Base-by-base conservation (phyloP, 129 eudicot species). In the Tagetes erecta region DNA sequence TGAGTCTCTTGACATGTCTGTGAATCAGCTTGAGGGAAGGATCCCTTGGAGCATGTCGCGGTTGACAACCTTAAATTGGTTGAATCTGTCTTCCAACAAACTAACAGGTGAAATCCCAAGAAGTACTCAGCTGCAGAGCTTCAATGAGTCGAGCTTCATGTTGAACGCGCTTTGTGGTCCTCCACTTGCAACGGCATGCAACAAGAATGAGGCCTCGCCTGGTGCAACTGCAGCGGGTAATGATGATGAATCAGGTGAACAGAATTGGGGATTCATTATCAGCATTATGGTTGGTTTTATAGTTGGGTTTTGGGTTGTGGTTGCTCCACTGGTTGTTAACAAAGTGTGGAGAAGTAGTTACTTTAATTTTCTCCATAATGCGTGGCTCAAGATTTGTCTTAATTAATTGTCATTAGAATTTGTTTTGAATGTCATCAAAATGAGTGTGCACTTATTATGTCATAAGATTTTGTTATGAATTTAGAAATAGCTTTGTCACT, bases 151-250 rank as follows among this genome's bases (percentile, higher is more conserved):
- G 3, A 8, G 62, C 4, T 83, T 79, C 50, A 42, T 38, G 6
- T 74, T 72, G n/a, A 83, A 64, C 14, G 9, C 5, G 10, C 79
- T 83, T 8, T 83, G 84, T 71, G 87, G 87, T 41, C 60, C 40
- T 47, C 84, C 84, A 8, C 66, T 83, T 11, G 35, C 63, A 12
- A 6, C 12, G 5, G 13, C 5, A 20, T 68, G 81, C 58, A 73
- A 45, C 5, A 31, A 58, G 64, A 58, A 58, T 3, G 9, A 30
- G 30, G 3, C 5, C 8, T 5, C 30, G 34, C 67, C 45, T 62
- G 9, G 5, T 62, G 44, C 30, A 62, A 12, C 30, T 5, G 67
- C 27, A 5, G 67, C 45, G 37, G 30, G 46, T 62, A 31, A 1
- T 41, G 67, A 56, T 5, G 66, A 53, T 64, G 78, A 70, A 53